Conservation (phyloP, 2,329 filamentous ascomycete genomes). For the Trichoderma endophyticum region DNA sequence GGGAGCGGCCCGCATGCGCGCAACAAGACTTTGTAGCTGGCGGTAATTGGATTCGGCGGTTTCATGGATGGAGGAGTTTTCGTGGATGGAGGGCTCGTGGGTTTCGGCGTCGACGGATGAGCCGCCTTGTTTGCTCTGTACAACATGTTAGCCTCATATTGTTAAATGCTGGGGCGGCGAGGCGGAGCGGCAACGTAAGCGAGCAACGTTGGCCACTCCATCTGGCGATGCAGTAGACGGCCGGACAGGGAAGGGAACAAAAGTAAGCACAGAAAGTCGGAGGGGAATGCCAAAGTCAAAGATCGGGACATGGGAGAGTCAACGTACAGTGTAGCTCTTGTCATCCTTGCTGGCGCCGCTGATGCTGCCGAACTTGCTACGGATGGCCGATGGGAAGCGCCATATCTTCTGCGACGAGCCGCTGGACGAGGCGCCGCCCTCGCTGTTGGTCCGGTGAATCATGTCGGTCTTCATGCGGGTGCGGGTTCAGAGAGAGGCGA, state of each 20-base stretch:
- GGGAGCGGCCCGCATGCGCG: conserved; percentile 35
- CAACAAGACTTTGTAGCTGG: conserved; percentile 35
- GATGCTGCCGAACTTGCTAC: conserved; percentile 24
- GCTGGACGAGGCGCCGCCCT: conserved; percentile 24
- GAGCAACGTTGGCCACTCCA: background rate
- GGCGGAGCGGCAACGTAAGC: background rate
- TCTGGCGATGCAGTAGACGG: background rate
- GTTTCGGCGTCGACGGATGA: conserved; percentile 26
- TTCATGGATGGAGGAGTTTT: conserved; percentile 29
- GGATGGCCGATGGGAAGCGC: conserved; percentile 24
- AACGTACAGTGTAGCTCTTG: conserved; percentile 21
- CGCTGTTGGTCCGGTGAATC: conserved; percentile 33
- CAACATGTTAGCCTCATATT: background rate
- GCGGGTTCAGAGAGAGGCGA: background rate
- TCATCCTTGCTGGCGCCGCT: conserved; percentile 24
- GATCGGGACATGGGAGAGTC: background rate
- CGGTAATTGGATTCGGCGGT: conserved; percentile 33
- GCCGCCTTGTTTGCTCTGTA: conserved; percentile 15
- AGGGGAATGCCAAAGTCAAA: background rate
- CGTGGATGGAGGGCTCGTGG: conserved; percentile 29
- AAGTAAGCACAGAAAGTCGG: background rate
- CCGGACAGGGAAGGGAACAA: too few species aligned
- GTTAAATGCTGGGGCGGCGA: background rate
- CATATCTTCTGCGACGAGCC: conserved; percentile 24
- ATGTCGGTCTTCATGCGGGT: conserved; percentile 20